Base-by-base conservation (phyloP, 1,284 basidiomycete species). In the Golubevia pallescens region DNA sequence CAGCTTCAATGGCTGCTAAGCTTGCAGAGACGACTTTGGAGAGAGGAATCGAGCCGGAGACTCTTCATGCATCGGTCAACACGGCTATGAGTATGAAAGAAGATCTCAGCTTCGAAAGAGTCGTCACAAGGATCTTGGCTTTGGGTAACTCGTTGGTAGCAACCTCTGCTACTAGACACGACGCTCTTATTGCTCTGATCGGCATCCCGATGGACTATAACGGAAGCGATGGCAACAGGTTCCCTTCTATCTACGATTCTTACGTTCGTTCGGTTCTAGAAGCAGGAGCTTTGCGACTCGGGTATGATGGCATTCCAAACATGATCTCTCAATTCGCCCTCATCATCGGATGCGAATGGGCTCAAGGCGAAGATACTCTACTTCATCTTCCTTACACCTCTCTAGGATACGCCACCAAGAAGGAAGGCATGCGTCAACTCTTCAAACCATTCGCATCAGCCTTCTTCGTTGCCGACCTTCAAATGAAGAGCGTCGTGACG, bases 151-250 rank as follows among this genome's bases (percentile, higher is more conserved):
- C 93, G 68, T 92, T 95, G 87, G 89, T 97, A 34, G 89, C 91
- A 19, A 93, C 91, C 78, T 92, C 93, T 1, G 89, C 90, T 0
- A 89, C 93, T 10, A 90, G 95, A n/a, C 89, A 92, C n/a, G 91
- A 91, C 0, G 90, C 94, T 1, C 93, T 96, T 77, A 95, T 92
- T 89, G 91, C 95, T 84, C 85, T 98, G 48, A 87, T 97, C 65
- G 93, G 95, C 81, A 89, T 90, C 3, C 57, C 68, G 0, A 55
- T 77, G 8, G 71, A 72, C 13, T 68, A 64, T 3, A 58, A 54
- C 20, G 62, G 60, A 54, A 10, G 16, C 13, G 16, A 48, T 13
- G 42, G 16, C 42, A 48, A 10, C 16, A 28, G 28, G 28, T 28
- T 28, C n/a, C 34, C 34, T 38, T 4, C 34, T 38, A 4, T 38